Conservation (phyloP, 768 basidiomycete species). For the Clathrus columnatus region DNA sequence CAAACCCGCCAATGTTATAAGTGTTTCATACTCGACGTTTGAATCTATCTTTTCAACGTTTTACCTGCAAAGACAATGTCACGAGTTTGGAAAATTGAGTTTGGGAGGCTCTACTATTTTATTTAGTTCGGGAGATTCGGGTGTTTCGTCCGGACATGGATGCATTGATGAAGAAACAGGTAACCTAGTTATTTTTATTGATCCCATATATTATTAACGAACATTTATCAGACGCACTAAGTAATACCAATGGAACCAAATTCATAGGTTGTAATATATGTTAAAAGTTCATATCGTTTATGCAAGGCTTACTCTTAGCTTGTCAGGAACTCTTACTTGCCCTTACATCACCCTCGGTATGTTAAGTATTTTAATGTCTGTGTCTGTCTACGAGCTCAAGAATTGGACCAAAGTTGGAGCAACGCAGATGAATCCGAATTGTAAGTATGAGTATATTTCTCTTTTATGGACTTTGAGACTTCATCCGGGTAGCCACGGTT, state of each 20-base stretch:
- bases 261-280: no score
- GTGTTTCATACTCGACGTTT: constrained; percentile 15
- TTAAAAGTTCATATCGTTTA: no score
- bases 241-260: constrained; percentile 30
- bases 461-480: no score
- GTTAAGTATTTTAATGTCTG: no score
- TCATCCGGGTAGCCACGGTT: constrained; percentile 32
- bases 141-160: constrained; percentile 28
- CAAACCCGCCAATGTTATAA: constrained; percentile 15
- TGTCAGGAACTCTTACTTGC: no score
- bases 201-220: constrained; percentile 18
- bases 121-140: constrained; percentile 36
- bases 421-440: no score
- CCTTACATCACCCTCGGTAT: no score
- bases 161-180: constrained; percentile 31
- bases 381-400: no score
- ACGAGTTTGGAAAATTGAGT: constrained; percentile 41
- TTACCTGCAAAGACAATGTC: constrained; percentile 32
- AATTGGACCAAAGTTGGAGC: no score
- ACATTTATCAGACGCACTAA: constrained; percentile 23
- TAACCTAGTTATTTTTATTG: no score
- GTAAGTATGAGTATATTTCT: no score
- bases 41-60: constrained; percentile 14
- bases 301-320: no score
- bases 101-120: constrained; percentile 39